Evolutionary conservation across 768 basidiomycete species (phyloP).

Genomic region (Pleurotus salmoneostramineus): DNA sequence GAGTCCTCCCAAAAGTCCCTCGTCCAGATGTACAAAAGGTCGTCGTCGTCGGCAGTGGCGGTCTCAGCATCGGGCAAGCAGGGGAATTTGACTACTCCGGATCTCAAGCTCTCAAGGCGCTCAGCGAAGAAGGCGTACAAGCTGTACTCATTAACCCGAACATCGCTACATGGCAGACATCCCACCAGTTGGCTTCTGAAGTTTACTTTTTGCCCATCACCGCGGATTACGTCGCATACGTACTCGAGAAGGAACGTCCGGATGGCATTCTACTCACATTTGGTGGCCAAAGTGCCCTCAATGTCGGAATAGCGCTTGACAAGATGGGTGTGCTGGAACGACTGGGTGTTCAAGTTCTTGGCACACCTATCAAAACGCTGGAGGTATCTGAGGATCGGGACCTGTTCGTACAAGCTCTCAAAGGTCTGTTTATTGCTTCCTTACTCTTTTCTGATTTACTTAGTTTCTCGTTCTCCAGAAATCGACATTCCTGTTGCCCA

Average conservation of each 20-base stretch:
- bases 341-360: slow-evolving; percentile 88
- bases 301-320: slow-evolving; percentile 95
- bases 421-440: slow-evolving; percentile 52
- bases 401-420: slow-evolving; percentile 92
- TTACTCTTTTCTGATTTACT: background rate
- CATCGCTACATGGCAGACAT: slow-evolving; percentile 99
- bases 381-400: slow-evolving; percentile 98
- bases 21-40: slow-evolving; percentile 93
- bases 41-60: slow-evolving; percentile 93
- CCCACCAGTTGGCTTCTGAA: slow-evolving; percentile 93
- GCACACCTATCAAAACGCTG: slow-evolving; percentile 91
- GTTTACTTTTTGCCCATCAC: slow-evolving; percentile 98
- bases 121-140: slow-evolving; percentile 91
- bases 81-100: slow-evolving; percentile 99
- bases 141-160: slow-evolving; percentile 98
- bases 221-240: slow-evolving; percentile 96
- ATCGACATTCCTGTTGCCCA: slow-evolving; percentile 95
- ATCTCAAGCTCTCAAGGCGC: slow-evolving; percentile 96
- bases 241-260: slow-evolving; percentile 96
- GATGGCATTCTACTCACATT: slow-evolving; percentile 97
- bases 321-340: slow-evolving; percentile 95
- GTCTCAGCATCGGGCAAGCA: slow-evolving; percentile 95
- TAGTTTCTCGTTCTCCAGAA: slow-evolving; percentile 46
- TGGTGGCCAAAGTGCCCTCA: slow-evolving; percentile 96
- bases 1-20: slow-evolving; percentile 87